Conservation (phyloP, 441 rosid genomes). For the Daphne laureola region DNA sequence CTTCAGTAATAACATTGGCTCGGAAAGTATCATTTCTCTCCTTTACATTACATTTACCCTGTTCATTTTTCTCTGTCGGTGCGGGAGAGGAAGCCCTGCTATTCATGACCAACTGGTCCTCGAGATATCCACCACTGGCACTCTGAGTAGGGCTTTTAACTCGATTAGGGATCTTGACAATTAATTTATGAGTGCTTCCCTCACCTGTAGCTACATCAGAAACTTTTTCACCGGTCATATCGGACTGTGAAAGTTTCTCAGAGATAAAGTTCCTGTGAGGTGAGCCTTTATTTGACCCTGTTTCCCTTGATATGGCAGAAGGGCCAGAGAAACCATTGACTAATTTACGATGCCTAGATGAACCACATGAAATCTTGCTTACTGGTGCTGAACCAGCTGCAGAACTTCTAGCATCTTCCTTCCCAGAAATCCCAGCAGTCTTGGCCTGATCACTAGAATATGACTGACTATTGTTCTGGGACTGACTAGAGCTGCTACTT, state of each 20-base stretch:
- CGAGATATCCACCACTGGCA: constrained; percentile 53
- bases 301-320: constrained; percentile 28
- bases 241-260: constrained; percentile 43
- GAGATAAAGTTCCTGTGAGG: constrained; percentile 34
- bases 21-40: constrained; percentile 37
- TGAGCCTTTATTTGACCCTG: constrained; percentile 32
- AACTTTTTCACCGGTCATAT: constrained; percentile 38
- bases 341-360: constrained; percentile 41
- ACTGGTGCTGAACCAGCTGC: constrained; percentile 34
- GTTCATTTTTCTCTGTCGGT: constrained; percentile 47
- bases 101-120: constrained; percentile 42
- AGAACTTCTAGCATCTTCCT: constrained; percentile 53
- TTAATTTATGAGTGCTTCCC: constrained; percentile 48
- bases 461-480: constrained; percentile 58
- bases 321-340: constrained; percentile 37
- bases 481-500: constrained; percentile 65
- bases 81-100: constrained; percentile 57
- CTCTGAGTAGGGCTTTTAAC: constrained; percentile 61
- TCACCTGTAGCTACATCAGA: constrained; percentile 37
- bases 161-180: constrained; percentile 57
- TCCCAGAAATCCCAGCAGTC: constrained; percentile 32
- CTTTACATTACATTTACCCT: constrained; percentile 31
- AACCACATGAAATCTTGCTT: constrained; percentile 29
- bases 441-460: constrained; percentile 54
- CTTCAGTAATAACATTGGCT: constrained; percentile 28